These are phyloP conservation scores for Trametes cingulata DNA, from an alignment of 768 basidiomycete species.

Conservation along the genomic window DNA sequence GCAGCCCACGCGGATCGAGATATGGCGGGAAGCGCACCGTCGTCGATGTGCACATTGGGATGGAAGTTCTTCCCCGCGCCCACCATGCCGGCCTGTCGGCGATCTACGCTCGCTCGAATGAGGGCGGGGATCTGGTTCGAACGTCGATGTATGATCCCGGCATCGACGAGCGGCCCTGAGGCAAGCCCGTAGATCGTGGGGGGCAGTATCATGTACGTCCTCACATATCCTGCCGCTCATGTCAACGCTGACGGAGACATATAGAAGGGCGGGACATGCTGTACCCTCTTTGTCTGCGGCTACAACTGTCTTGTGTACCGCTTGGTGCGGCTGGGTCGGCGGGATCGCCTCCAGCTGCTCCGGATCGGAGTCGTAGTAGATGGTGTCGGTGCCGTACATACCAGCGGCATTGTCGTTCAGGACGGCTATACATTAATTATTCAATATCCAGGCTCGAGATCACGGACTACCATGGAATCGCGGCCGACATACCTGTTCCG, in stretches of 20 bases:
- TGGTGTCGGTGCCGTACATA: slow-evolving; percentile 35
- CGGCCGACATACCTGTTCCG: neutral
- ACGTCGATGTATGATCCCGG: slow-evolving; percentile 48
- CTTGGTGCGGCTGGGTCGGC: slow-evolving; percentile 45
- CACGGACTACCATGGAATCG: neutral
- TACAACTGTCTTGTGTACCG: slow-evolving; percentile 49
- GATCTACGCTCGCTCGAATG: slow-evolving; percentile 42
- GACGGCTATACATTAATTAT: slow-evolving; percentile 35
- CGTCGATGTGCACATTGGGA: slow-evolving; percentile 55
- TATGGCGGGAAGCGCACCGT: slow-evolving; percentile 37
- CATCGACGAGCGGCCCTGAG: slow-evolving; percentile 44
- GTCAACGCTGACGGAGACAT: neutral
- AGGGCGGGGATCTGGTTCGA: slow-evolving; percentile 50
- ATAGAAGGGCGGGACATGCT: neutral
- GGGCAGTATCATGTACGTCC: slow-evolving; percentile 51
- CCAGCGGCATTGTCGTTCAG: slow-evolving; percentile 48
- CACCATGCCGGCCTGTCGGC: slow-evolving; percentile 51
- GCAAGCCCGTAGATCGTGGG: slow-evolving; percentile 59
- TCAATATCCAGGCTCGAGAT: too few relatives aligned
- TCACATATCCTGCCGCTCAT: slow-evolving; percentile 42
- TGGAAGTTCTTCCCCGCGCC: slow-evolving; percentile 59
- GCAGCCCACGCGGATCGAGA: neutral
- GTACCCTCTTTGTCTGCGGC: slow-evolving; percentile 51
- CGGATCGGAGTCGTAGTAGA: slow-evolving; percentile 44
- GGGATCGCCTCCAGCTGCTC: slow-evolving; percentile 48